Conservation (phyloP, 352 stramenopile species). For the Pythium plurisporium region DNA sequence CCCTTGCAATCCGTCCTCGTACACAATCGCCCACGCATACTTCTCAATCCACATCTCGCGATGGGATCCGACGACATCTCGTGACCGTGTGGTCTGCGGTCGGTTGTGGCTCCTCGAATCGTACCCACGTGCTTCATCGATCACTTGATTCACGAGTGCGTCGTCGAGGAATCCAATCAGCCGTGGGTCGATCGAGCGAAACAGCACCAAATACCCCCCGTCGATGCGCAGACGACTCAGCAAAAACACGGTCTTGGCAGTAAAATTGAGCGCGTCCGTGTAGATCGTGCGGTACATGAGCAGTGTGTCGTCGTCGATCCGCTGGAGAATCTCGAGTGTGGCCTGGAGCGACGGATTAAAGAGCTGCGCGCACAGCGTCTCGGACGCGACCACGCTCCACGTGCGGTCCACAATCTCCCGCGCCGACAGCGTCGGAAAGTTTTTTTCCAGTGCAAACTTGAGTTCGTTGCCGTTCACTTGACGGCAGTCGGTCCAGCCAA, state of each 20-base stretch:
- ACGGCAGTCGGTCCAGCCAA: conserved; percentile 57
- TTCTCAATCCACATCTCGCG: conserved; percentile 40
- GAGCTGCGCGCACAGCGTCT: conserved; percentile 40
- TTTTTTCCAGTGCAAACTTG: conserved; percentile 62
- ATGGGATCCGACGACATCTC: background rate
- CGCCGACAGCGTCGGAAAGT: conserved; percentile 31
- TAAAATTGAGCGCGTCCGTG: conserved; percentile 22
- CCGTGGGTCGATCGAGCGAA: conserved; percentile 46
- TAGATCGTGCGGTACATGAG: conserved; percentile 59
- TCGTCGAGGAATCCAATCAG: background rate
- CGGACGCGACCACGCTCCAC: conserved; percentile 49
- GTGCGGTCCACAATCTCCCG: conserved; percentile 36
- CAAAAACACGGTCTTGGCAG: conserved; percentile 46
- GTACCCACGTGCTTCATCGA: conserved; percentile 1
- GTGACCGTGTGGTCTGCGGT: background rate
- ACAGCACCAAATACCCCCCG: conserved; percentile 49
- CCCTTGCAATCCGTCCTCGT: conserved; percentile 29
- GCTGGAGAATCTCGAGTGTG: conserved; percentile 43
- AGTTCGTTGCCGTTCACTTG: conserved; percentile 43
- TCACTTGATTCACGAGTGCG: conserved; percentile 1
- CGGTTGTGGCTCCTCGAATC: background rate
- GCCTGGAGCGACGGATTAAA: conserved; percentile 36
- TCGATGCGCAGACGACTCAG: conserved; percentile 38
- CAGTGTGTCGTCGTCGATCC: conserved; percentile 46
- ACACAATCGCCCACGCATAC: conserved; percentile 54